phyloP scores from a whole-genome alignment of 441 rosid species.

The Biscutella laevigata region DNA sequence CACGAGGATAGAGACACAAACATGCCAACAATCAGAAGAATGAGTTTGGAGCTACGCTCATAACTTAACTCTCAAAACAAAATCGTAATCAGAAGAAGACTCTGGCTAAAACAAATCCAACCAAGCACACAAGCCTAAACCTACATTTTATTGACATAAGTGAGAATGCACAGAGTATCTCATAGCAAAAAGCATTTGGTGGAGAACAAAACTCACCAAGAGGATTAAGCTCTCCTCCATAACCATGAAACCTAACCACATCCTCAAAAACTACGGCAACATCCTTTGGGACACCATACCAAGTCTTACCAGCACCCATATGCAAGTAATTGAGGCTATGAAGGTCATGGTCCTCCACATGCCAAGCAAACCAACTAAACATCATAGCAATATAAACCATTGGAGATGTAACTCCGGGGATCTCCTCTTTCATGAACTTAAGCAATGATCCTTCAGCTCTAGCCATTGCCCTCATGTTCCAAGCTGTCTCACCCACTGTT shows the following conservation, averaged over 20 bases:
- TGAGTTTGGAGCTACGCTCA: not conserved
- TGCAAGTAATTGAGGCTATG: conserved; percentile 98
- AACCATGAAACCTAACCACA: conserved; percentile 89
- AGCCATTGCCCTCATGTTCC: conserved; percentile 96
- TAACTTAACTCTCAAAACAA: not conserved
- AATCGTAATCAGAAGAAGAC: too few species aligned
- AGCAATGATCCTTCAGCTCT: conserved; percentile 88
- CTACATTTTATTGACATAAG: not conserved
- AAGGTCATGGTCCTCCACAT: conserved; percentile 93
- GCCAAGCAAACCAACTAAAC: conserved; percentile 99
- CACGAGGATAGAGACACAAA: not conserved
- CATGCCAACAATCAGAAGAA: not conserved
- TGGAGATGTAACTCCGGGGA: conserved; percentile 95
- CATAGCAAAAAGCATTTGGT: conserved; percentile 28
- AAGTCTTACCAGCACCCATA: conserved; percentile 91
- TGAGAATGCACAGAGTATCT: conserved; percentile 24
- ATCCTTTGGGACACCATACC: conserved; percentile 94
- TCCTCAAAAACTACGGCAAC: conserved; percentile 94
- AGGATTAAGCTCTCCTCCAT: conserved; percentile 91
- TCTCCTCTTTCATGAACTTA: conserved; percentile 96
- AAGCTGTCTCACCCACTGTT: conserved; percentile 78
- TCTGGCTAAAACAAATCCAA: too few species aligned
- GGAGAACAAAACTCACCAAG: conserved; percentile 42
- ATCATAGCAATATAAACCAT: conserved; percentile 96
- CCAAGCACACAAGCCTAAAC: not conserved